Conservation (phyloP, 352 stramenopile species). For the Phytophthora pluvialis region DNA sequence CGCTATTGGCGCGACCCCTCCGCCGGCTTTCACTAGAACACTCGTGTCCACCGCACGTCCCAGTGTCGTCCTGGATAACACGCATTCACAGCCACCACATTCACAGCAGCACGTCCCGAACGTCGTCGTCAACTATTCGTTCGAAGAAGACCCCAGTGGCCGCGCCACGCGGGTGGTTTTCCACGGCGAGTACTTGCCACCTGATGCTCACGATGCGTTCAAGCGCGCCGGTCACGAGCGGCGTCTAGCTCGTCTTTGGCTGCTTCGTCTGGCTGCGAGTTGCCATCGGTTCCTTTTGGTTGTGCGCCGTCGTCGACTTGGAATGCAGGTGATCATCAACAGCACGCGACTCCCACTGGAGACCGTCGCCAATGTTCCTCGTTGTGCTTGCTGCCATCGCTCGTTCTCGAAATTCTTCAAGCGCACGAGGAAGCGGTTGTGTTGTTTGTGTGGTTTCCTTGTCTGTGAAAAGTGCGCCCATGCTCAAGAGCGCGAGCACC, state of each 20-base stretch:
- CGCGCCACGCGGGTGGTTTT: conserved; percentile 48
- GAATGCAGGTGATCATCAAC: conserved; percentile 52
- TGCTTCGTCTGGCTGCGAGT: conserved; percentile 39
- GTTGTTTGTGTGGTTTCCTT: conserved; percentile 56
- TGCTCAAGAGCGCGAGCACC: conserved; percentile 48
- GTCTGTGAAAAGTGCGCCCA: conserved; percentile 58
- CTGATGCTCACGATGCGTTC: conserved; percentile 26
- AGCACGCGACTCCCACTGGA: conserved; percentile 37
- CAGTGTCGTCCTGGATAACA: conserved; percentile 25
- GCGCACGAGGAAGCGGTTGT: conserved; percentile 41
- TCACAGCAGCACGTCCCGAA: conserved; percentile 39
- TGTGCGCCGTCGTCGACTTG: conserved; percentile 50
- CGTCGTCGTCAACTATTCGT: conserved; percentile 53
- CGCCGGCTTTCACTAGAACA: conserved; percentile 41
- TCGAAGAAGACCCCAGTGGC: conserved; percentile 45
- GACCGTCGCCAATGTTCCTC: conserved; percentile 25
- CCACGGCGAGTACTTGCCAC: conserved; percentile 45
- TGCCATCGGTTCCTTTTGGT: conserved; percentile 50
- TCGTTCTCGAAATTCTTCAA: conserved; percentile 45
- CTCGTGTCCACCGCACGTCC: conserved; percentile 34
- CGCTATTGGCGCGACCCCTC: conserved; percentile 2
- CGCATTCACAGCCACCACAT: not conserved
- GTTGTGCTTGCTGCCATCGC: conserved; percentile 51
- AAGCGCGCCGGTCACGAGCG: conserved; percentile 38
- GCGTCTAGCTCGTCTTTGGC: conserved; percentile 33